Conservation (phyloP, 2,329 filamentous ascomycete genomes). For the Leptographium wingfieldii region DNA sequence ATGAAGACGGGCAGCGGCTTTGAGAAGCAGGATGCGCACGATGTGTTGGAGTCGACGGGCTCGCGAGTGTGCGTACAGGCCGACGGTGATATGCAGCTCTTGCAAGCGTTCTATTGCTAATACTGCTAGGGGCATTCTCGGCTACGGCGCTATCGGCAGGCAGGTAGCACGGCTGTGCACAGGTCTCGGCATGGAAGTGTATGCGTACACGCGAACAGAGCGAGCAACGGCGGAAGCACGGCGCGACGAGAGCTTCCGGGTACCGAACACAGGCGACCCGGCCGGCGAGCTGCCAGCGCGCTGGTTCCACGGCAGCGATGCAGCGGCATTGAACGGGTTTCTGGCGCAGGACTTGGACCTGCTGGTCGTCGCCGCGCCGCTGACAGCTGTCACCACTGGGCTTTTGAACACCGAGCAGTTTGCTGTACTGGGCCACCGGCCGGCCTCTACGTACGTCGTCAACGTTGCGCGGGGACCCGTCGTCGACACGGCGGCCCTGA, state of each 20-base stretch:
- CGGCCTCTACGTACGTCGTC: slow-evolving; percentile 34
- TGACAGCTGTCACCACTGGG: slow-evolving; percentile 24
- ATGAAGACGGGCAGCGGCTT: slow-evolving; percentile 11
- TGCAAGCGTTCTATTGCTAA: no score
- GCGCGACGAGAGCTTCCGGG: slow-evolving; percentile 46
- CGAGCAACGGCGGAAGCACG: slow-evolving; percentile 41
- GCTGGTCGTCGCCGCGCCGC: slow-evolving; percentile 27
- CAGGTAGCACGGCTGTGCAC: slow-evolving; percentile 35
- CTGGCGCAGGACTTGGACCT: slow-evolving; percentile 29
- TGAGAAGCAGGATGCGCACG: not conserved
- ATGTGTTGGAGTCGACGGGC: slow-evolving; percentile 19
- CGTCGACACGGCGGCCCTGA: slow-evolving; percentile 28
- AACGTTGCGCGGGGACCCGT: slow-evolving; percentile 44
- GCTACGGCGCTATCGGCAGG: slow-evolving; percentile 32
- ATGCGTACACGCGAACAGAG: slow-evolving; percentile 51
- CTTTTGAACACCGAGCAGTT: slow-evolving; percentile 27
- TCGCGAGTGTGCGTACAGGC: slow-evolving; percentile 21
- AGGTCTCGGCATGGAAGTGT: slow-evolving; percentile 51
- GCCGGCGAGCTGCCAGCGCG: slow-evolving; percentile 26
- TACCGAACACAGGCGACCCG: slow-evolving; percentile 44
- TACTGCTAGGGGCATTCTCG: slow-evolving; percentile 23
- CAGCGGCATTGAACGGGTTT: slow-evolving; percentile 25
- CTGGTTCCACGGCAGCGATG: slow-evolving; percentile 27
- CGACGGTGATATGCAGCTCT: not conserved
- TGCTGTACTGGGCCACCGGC: slow-evolving; percentile 13